Evolutionary conservation across 352 stramenopile genomes (phyloP).

Genomic region (Bremia lactucae): DNA sequence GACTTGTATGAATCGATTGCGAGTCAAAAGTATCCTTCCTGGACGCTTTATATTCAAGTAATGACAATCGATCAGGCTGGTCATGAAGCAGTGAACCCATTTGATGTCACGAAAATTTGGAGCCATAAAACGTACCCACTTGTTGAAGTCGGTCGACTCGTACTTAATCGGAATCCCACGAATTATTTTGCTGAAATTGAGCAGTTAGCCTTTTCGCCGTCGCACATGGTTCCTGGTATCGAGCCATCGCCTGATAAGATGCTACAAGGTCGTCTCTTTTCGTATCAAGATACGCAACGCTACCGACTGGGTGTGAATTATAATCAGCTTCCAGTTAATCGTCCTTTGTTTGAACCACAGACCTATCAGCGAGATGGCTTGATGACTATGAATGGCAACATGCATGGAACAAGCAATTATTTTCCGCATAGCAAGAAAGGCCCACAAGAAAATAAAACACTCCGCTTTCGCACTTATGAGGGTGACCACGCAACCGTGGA

Average conservation of each 20-base stretch:
- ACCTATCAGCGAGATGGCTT: constrained; percentile 81
- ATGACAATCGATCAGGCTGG: constrained; percentile 77
- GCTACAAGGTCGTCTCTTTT: constrained; percentile 83
- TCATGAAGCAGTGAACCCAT: constrained; percentile 68
- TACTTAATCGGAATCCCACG: constrained; percentile 86
- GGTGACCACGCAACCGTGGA: constrained; percentile 29
- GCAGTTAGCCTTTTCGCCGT: constrained; percentile 87
- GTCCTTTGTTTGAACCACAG: constrained; percentile 50
- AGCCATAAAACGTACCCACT: constrained; percentile 82
- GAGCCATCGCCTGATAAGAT: constrained; percentile 82
- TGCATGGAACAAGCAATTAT: constrained; percentile 64
- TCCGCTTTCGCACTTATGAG: constrained; percentile 21
- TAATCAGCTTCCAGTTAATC: constrained; percentile 84
- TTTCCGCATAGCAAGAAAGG: constrained; percentile 68
- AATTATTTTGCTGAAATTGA: constrained; percentile 93
- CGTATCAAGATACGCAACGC: constrained; percentile 83
- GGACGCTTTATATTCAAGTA: constrained; percentile 88
- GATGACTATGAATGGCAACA: constrained; percentile 76
- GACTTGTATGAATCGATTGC: constrained; percentile 89
- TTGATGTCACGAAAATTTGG: constrained; percentile 92
- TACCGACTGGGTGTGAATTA: constrained; percentile 87
- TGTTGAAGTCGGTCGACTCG: constrained; percentile 74
- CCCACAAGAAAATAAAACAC: neutral
- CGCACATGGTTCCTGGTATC: constrained; percentile 87
- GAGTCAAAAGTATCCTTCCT: constrained; percentile 66